Evolutionary conservation across 1,284 basidiomycete genomes (phyloP).

Genomic region (Thelephora terrestris): DNA sequence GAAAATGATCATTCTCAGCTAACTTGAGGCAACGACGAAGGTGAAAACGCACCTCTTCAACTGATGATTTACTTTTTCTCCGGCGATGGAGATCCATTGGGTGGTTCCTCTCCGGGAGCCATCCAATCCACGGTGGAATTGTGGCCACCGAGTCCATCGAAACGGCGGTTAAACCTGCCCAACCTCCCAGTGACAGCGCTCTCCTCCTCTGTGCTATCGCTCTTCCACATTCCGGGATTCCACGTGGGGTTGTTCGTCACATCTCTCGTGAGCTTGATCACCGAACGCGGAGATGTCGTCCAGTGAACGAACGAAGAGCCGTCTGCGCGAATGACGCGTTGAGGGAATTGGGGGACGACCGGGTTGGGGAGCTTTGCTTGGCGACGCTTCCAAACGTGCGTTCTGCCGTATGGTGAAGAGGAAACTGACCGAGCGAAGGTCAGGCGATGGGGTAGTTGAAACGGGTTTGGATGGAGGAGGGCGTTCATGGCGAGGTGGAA

Average conservation of each 20-base stretch:
- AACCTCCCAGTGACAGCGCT: conserved; percentile 64
- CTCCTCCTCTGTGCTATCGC: conserved; percentile 48
- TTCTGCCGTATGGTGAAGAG: conserved; percentile 63
- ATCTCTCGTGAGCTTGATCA: conserved; percentile 69
- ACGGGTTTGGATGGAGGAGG: background rate
- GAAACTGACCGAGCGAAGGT: conserved; percentile 37
- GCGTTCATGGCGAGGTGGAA: background rate
- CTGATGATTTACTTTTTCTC: too few relatives aligned
- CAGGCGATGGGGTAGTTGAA: background rate
- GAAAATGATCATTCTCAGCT: too few relatives aligned
- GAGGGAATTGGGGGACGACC: conserved; percentile 74
- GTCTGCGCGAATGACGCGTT: conserved; percentile 74
- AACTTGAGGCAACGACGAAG: too few relatives aligned
- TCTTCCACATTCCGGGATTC: conserved; percentile 41
- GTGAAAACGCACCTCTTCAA: too few relatives aligned
- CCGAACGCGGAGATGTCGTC: conserved; percentile 74
- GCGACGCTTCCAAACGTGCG: conserved; percentile 67
- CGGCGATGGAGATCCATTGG: background rate
- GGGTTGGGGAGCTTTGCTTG: conserved; percentile 63
- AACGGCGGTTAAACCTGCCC: conserved; percentile 70
- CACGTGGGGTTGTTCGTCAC: conserved; percentile 79
- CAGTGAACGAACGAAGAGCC: conserved; percentile 81
- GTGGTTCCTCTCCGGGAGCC: conserved; percentile 10
- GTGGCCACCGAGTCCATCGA: conserved; percentile 47
- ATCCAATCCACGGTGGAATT: conserved; percentile 36